phyloP scores from a whole-genome alignment of 805 yeast species.

The Saturnispora dispora region DNA sequence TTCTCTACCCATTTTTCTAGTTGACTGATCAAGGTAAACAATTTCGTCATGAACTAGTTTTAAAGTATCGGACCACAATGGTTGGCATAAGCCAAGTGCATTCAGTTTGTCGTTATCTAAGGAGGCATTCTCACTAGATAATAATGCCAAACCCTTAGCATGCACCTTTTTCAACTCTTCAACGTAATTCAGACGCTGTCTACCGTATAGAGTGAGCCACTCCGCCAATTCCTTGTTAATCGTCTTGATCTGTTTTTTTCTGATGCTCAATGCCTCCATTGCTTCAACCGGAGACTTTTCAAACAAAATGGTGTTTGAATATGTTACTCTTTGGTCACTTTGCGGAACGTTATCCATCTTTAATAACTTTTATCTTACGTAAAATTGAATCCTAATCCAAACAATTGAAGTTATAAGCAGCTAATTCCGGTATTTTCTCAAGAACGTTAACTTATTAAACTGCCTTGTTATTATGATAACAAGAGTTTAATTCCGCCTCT shows the following conservation, averaged over 20 bases:
- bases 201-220: slow-evolving; percentile 48
- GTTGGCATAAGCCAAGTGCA: slow-evolving; percentile 37
- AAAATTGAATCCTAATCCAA: background rate
- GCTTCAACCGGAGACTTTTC: slow-evolving; percentile 48
- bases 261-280: slow-evolving; percentile 47
- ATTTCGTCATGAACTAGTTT: slow-evolving; percentile 37
- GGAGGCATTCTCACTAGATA: slow-evolving; percentile 28
- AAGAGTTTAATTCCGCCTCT: background rate
- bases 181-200: slow-evolving; percentile 39
- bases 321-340: slow-evolving; percentile 23
- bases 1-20: slow-evolving; percentile 44
- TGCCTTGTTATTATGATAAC: background rate
- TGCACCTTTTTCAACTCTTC: slow-evolving; percentile 35
- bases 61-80: slow-evolving; percentile 37
- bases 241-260: slow-evolving; percentile 45
- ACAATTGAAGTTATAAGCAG: background rate
- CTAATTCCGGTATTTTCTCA: background rate
- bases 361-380: background rate
- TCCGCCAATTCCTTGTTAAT: slow-evolving; percentile 53
- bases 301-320: slow-evolving; percentile 28
- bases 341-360: slow-evolving; percentile 2
- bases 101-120: slow-evolving; percentile 41
- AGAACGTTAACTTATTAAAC: background rate
- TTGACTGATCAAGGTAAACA: slow-evolving; percentile 37
- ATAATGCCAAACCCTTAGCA: slow-evolving; percentile 29